phyloP scores from a whole-genome alignment of 192 early-diverging fungal species.

The Backusella tarrabulga region DNA sequence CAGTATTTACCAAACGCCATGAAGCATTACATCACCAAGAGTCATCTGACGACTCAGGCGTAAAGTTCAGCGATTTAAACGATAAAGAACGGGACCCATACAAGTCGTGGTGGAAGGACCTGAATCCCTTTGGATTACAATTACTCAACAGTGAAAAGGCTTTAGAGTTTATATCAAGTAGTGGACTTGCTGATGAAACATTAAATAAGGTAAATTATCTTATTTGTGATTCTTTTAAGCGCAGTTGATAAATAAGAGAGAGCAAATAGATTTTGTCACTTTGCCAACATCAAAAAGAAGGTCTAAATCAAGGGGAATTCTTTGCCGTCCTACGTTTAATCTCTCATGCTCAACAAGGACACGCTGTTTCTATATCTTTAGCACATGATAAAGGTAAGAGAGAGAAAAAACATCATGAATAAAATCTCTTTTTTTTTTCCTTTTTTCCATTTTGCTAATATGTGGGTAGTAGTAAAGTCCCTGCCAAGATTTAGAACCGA shows the following conservation, averaged over 20 bases:
- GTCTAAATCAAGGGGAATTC: conserved; percentile 26
- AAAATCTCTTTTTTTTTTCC: not conserved
- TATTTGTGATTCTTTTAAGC: not conserved
- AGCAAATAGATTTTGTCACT: conserved; percentile 25
- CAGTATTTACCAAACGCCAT: not conserved
- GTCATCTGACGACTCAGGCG: not conserved
- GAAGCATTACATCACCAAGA: not conserved
- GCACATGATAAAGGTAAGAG: not conserved
- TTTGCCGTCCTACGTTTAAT: conserved; percentile 34
- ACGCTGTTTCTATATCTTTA: not conserved
- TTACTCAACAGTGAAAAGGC: conserved; percentile 6
- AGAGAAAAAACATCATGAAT: not conserved
- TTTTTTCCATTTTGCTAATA: not conserved
- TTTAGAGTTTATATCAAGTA: conserved; percentile 19
- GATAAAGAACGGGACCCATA: conserved; percentile 8
- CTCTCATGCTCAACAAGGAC: conserved; percentile 33
- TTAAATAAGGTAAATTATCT: conserved; percentile 25
- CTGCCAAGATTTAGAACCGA: not conserved
- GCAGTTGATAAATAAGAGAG: not conserved
- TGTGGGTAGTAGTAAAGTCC: not conserved
- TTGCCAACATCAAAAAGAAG: conserved; percentile 20
- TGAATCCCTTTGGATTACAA: conserved; percentile 30
- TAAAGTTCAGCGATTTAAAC: not conserved
- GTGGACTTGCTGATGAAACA: conserved; percentile 15
- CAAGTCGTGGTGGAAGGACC: conserved; percentile 32